Percentiles rank a stretch among this genome's conserved stretches.
These are phyloP conservation scores for Scytalidium sp. DNA, from an alignment of 2,329 filamentous ascomycete species.

Conservation along the genomic window DNA sequence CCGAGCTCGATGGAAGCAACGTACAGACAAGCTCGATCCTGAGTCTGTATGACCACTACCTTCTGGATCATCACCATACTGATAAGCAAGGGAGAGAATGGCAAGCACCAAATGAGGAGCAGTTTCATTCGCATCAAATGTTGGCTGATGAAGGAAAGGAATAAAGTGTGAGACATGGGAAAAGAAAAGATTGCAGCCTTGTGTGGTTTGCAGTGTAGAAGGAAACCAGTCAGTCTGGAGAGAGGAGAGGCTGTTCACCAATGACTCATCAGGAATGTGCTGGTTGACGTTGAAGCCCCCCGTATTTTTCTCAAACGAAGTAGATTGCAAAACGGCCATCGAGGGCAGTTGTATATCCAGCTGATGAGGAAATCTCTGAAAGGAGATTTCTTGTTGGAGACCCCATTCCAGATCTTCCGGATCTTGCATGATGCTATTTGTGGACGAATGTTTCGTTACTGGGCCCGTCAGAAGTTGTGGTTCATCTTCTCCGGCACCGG, in stretches of 20 bases:
- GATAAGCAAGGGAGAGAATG: constrained; percentile 36
- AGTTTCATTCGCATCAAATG: constrained; percentile 27
- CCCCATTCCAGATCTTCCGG: constrained; percentile 15
- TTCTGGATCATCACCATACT: constrained; percentile 36
- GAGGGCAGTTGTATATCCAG: constrained; percentile 1
- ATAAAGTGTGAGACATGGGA: constrained; percentile 33
- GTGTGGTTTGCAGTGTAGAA: constrained; percentile 26
- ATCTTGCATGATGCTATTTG: constrained; percentile 13
- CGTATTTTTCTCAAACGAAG: constrained; percentile 1
- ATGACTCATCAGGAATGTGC: constrained; percentile 12
- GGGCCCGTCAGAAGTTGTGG: not conserved
- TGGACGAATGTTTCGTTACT: constrained; percentile 4
- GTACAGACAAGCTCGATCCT: constrained; percentile 25
- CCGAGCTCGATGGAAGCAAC: constrained; percentile 32
- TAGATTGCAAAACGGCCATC: not conserved
- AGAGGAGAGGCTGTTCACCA: constrained; percentile 12
- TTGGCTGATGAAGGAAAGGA: constrained; percentile 34
- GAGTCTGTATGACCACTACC: constrained; percentile 20
- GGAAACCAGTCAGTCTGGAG: constrained; percentile 29
- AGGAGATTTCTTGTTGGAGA: constrained; percentile 14
- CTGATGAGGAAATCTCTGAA: constrained; percentile 7
- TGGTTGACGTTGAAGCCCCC: too few species aligned
- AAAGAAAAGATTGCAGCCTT: constrained; percentile 34
- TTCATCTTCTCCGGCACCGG: too few species aligned
- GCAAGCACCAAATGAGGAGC: constrained; percentile 28